Evolutionary conservation across 2,329 filamentous ascomycete species (phyloP).

Genomic region (Colletotrichum endophyticum): DNA sequence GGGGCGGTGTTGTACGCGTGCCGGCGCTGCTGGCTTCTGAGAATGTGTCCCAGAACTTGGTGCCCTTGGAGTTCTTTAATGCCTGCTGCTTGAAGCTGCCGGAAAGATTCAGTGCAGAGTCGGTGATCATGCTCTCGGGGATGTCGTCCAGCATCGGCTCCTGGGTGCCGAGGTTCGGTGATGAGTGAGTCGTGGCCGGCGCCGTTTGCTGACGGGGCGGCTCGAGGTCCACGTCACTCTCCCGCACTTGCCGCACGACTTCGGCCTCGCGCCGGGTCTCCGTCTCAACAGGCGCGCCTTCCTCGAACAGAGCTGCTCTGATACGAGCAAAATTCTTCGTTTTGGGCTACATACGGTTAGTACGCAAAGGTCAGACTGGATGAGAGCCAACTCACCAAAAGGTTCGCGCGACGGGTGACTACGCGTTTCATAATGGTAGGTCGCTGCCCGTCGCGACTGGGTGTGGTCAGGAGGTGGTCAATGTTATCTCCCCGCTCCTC

Average conservation of each 20-base stretch:
- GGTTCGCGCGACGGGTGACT: slow-evolving; percentile 86
- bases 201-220: slow-evolving; percentile 48
- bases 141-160: slow-evolving; percentile 70
- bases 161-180: slow-evolving; percentile 69
- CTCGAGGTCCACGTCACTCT: slow-evolving; percentile 77
- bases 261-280: slow-evolving; percentile 92
- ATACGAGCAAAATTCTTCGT: slow-evolving; percentile 96
- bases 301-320: slow-evolving; percentile 85
- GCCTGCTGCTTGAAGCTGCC: slow-evolving; percentile 78
- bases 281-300: slow-evolving; percentile 84
- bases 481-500: slow-evolving; percentile 73
- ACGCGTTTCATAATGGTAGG: slow-evolving; percentile 77
- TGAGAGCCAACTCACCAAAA: slow-evolving; percentile 67
- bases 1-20: slow-evolving; percentile 63
- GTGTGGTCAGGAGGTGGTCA: slow-evolving; percentile 45
- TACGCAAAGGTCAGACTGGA: neutral
- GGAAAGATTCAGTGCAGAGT: slow-evolving; percentile 53
- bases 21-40: slow-evolving; percentile 67
- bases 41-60: slow-evolving; percentile 79
- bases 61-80: slow-evolving; percentile 73
- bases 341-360: slow-evolving; percentile 72
- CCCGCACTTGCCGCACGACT: slow-evolving; percentile 92
- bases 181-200: slow-evolving; percentile 66
- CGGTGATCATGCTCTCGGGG: slow-evolving; percentile 72
- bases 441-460: slow-evolving; percentile 62